A percentile compares a stretch with the other conserved stretches of the same genome.
These are phyloP conservation scores for Hyaloscypha hepaticicola DNA, from an alignment of 495 filamentous ascomycete species.

Conservation along the genomic window DNA sequence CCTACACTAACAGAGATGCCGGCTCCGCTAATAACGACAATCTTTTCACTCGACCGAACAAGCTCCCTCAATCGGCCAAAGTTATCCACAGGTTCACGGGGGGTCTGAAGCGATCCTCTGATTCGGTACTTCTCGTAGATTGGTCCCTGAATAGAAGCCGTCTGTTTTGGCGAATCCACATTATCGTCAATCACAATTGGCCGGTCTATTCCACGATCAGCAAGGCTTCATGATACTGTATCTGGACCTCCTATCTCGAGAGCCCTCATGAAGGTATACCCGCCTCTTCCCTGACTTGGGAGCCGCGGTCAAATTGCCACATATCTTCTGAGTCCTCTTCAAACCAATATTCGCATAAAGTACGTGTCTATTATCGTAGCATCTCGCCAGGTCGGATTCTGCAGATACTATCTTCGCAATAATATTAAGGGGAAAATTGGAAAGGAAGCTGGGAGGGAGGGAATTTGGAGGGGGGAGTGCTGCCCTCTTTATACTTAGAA, in stretches of 20 bases:
- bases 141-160: slow-evolving; percentile 18
- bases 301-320: slow-evolving; percentile 13
- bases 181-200: slow-evolving; percentile 24
- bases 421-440: slow-evolving; percentile 21
- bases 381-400: slow-evolving; percentile 25
- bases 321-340: slow-evolving; percentile 21
- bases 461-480: slow-evolving; percentile 21
- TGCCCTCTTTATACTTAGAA: no score
- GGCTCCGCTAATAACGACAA: slow-evolving; percentile 25
- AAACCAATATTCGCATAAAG: slow-evolving; percentile 25
- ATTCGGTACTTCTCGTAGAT: slow-evolving; percentile 21
- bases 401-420: slow-evolving; percentile 24
- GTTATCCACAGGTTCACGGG: slow-evolving; percentile 19
- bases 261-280: slow-evolving; percentile 13
- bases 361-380: slow-evolving; percentile 22
- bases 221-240: slow-evolving; percentile 22
- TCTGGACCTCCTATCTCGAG: slow-evolving; percentile 24
- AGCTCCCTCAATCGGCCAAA: slow-evolving; percentile 26
- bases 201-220: slow-evolving; percentile 24
- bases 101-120: slow-evolving; percentile 20
- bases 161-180: slow-evolving; percentile 23
- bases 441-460: slow-evolving; percentile 22
- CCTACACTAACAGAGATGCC: slow-evolving; percentile 21
- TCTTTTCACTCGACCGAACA: slow-evolving; percentile 26
- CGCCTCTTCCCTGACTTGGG: slow-evolving; percentile 24